Evolutionary conservation across 495 filamentous ascomycete genomes (phyloP), one percentile per base, ranked within the genome.

Genomic region (Penicillium canescens): DNA sequence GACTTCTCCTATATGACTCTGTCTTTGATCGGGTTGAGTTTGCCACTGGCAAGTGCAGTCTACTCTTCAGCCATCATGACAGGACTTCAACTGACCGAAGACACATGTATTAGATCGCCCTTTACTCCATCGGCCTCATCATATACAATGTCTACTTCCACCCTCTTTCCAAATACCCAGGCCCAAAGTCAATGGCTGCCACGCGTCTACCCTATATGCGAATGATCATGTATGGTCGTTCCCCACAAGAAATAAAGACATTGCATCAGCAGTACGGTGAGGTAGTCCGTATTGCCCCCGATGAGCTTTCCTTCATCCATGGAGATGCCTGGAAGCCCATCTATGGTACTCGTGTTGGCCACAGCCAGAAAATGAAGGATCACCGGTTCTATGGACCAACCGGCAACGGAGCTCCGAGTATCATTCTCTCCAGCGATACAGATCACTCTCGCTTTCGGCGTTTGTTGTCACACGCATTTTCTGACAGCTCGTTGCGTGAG

Each of bases 241-340:
- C 50, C 3, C 50, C 55, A 10, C 46, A 47, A 7, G 18, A 43
- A 12, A 34, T 50, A 0, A 55, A 52, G 36, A n/a, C 26, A 2
- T 40, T 68, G 0, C 66, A 71, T 43, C 49, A 62, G 5, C 9
- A 55, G 33, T 85, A 85, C 59, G 82, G 81, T 9, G 50, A 67
- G 6, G 69, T 81, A 1, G 73, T 85, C 31, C 78, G 82, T 8
- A 67, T 81, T 18, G 73, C 71, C 2, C 81, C 82, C 0, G 57
- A 79, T 48, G 75, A 82, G 56, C 70, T 85, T 10, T 66, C 73
- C 0, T 84, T 74, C 55, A 68, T 52, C 18, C 57, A 69, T 20
- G 67, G 76, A 1, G 59, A 70, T n/a, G 81, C 81, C 8, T 84
- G 79, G 81, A 77, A 76, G 50, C 69, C 78, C 34, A 81, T 85